Evolutionary conservation across 495 filamentous ascomycete species (phyloP).

Genomic region (Penicillium pulvis): DNA sequence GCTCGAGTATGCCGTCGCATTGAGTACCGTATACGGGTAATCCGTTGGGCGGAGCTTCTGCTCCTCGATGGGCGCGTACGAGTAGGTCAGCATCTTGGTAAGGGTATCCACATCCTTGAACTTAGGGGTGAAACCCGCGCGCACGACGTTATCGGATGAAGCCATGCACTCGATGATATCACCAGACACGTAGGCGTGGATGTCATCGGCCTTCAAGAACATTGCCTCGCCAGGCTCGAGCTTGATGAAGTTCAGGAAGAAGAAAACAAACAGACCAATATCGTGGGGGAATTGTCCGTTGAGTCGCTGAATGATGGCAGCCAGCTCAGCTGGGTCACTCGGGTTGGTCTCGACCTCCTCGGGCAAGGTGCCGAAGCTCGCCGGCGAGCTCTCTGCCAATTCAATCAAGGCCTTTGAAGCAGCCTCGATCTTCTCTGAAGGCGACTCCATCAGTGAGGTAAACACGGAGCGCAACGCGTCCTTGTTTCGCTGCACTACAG

Average conservation of each 20-base stretch:
- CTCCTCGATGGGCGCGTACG: slow-evolving; percentile 86
- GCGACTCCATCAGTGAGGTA: slow-evolving; percentile 75
- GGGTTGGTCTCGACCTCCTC: slow-evolving; percentile 40
- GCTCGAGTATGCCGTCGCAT: slow-evolving; percentile 74
- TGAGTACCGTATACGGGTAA: slow-evolving; percentile 81
- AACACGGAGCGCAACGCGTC: slow-evolving; percentile 75
- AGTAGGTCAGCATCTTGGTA: slow-evolving; percentile 92
- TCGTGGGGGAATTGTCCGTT: slow-evolving; percentile 77
- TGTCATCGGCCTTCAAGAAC: slow-evolving; percentile 94
- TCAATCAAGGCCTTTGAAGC: slow-evolving; percentile 68
- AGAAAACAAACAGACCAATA: slow-evolving; percentile 75
- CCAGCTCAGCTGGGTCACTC: slow-evolving; percentile 57
- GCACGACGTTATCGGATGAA: slow-evolving; percentile 94
- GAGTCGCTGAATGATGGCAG: slow-evolving; percentile 72
- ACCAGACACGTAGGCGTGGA: slow-evolving; percentile 93
- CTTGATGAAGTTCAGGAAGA: slow-evolving; percentile 81
- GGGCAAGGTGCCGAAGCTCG: slow-evolving; percentile 43
- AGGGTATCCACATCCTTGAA: slow-evolving; percentile 95
- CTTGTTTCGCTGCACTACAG: slow-evolving; percentile 69
- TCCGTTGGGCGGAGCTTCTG: slow-evolving; percentile 87
- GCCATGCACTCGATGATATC: slow-evolving; percentile 99
- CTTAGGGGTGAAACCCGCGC: slow-evolving; percentile 95
- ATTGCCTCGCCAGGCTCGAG: slow-evolving; percentile 88
- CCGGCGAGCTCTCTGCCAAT: slow-evolving; percentile 59
- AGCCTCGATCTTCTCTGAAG: slow-evolving; percentile 61